Evolutionary conservation across 257 asterid species (phyloP).

Genomic region (Schizonepeta tenuifolia): DNA sequence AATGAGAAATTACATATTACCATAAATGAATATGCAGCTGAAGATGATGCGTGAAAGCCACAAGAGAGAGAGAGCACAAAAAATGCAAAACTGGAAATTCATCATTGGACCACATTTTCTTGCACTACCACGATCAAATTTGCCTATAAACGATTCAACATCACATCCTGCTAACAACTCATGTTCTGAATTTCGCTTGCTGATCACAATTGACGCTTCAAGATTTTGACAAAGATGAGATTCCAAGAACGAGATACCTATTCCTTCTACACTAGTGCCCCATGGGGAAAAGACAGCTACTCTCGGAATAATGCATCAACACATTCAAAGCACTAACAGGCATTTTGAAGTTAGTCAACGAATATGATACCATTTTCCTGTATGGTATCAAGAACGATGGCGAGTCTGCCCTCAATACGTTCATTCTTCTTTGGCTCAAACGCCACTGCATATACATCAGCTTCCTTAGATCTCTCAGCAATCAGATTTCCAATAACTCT

Average conservation of each 20-base stretch:
- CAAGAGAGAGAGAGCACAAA: not conserved
- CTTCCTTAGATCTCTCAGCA: slow-evolving; percentile 94
- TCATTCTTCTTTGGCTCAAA: slow-evolving; percentile 77
- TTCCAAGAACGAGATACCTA: not conserved
- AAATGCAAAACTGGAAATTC: not conserved
- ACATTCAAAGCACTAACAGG: not conserved
- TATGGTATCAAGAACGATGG: slow-evolving; percentile 80
- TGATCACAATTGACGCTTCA: not conserved
- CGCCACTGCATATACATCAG: slow-evolving; percentile 85
- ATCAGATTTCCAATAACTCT: slow-evolving; percentile 80
- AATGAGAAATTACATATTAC: not conserved
- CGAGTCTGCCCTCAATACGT: slow-evolving; percentile 83
- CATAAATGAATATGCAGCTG: not conserved
- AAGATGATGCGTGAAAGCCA: not conserved
- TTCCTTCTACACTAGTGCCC: not conserved
- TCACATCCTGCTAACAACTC: not conserved
- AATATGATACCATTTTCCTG: slow-evolving; percentile 78
- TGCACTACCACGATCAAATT: not conserved
- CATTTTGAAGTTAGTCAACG: slow-evolving; percentile 39
- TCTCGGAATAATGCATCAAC: not conserved
- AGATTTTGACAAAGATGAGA: not conserved
- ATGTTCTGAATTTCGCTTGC: not conserved
- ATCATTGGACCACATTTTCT: not conserved
- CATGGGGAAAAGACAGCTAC: not conserved
- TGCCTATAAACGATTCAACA: not conserved